Percentiles rank a stretch among this genome's conserved stretches.
Conservation (phyloP, 208 protist species). For the Trypanosoma theileri region DNA sequence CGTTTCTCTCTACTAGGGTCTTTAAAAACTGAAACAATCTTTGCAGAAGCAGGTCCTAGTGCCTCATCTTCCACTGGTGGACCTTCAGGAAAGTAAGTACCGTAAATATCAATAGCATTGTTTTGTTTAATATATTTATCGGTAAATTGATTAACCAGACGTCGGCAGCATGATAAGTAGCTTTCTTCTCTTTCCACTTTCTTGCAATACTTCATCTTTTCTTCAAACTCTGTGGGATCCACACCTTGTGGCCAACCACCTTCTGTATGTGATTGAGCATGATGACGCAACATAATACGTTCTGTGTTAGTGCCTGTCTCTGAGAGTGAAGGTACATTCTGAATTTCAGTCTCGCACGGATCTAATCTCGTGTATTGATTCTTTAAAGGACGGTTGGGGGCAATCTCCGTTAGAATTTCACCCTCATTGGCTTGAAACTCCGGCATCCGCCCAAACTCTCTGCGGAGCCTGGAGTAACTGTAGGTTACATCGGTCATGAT, state of each 20-base stretch:
- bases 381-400: slow-evolving; percentile 71
- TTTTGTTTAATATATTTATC: slow-evolving; percentile 96
- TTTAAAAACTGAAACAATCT: slow-evolving; percentile 94
- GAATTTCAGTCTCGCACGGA: slow-evolving; percentile 86
- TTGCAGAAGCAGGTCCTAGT: slow-evolving; percentile 86
- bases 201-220: slow-evolving; percentile 96
- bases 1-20: slow-evolving; percentile 90
- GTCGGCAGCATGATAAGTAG: slow-evolving; percentile 89
- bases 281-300: slow-evolving; percentile 83
- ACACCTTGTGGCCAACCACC: slow-evolving; percentile 97
- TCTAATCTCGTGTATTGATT: slow-evolving; percentile 80
- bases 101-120: slow-evolving; percentile 97
- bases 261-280: slow-evolving; percentile 94
- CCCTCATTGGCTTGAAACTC: slow-evolving; percentile 93
- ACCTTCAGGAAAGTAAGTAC: slow-evolving; percentile 92
- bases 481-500: slow-evolving; percentile 92
- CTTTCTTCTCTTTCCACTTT: slow-evolving; percentile 96
- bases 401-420: slow-evolving; percentile 88
- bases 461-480: slow-evolving; percentile 89
- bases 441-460: slow-evolving; percentile 91
- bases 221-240: slow-evolving; percentile 94
- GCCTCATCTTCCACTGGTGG: slow-evolving; percentile 77
- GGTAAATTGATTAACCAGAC: slow-evolving; percentile 84
- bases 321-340: slow-evolving; percentile 92
- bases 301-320: slow-evolving; percentile 95